Evolutionary conservation across 768 basidiomycete species (phyloP), one percentile per base, ranked within the genome.

Genomic region (Boletus reticulatus): DNA sequence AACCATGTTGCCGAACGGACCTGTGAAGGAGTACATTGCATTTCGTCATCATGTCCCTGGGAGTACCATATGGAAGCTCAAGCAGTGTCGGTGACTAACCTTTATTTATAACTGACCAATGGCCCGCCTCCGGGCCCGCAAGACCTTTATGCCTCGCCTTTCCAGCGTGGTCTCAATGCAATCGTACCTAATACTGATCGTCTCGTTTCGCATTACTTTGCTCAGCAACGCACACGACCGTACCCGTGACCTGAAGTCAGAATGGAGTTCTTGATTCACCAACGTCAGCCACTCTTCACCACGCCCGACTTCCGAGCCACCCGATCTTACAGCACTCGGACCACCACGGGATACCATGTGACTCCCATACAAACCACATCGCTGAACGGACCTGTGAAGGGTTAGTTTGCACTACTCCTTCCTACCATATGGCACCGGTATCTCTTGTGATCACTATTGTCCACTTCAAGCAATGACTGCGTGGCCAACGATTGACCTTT

Each of bases 211-310:
- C 8, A 29, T 53, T 42, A 45, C 36, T 22, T 16, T 20, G 27
- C 32, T 17, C 32, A 37, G 22, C 31, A 19, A 43, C 31, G 9
- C 48, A 46, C 8, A 16, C 43, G 13, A 43, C 4, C 39, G 17
- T 43, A 27, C 44, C 57, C 41, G 17, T 53, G 53, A 57, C 48
- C 16, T 17, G 13, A 39, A 45, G 34, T 51, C 48, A 36, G 16
- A 50, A 57, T 48, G 37, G 16, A 29, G 16, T 2, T 14, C 24
- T 31, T 11, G 7, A 17, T 45, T 42, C 31, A 20, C 38, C 53
- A 46, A 32, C 17, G 16, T 10, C 27, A 9, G 27, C 27, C 27
- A 29, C 27, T 9, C 8, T 29, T 8, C 8, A 2, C 27, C 2
- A 29, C 9, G 27, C 27, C 27, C 27, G 27, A 29, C 27, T 9